Percentiles rank a stretch among this genome's conserved stretches.
These are phyloP conservation scores for Thielaviopsis euricoi DNA, from an alignment of 2,329 filamentous ascomycete genomes.

Conservation along the genomic window DNA sequence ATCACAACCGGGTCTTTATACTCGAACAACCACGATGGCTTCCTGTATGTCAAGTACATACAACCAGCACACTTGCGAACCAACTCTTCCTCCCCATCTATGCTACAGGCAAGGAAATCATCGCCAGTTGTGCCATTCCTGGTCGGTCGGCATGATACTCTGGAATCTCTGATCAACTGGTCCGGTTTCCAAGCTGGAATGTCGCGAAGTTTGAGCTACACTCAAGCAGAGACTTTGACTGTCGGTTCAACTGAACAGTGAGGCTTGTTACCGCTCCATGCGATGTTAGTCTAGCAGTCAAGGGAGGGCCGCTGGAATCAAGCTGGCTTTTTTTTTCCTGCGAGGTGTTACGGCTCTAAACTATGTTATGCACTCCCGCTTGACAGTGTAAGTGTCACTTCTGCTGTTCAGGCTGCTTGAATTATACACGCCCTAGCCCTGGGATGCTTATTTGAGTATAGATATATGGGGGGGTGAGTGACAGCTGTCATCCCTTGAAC, in stretches of 20 bases:
- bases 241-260: no score
- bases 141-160: not conserved
- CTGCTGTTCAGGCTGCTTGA: no score
- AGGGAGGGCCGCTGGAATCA: not conserved
- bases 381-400: no score
- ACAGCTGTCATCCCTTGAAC: not conserved
- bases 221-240: no score
- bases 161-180: not conserved
- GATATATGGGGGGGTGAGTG: no score
- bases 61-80: no score
- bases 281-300: not conserved
- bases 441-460: no score
- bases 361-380: not conserved
- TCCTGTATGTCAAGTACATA: not conserved
- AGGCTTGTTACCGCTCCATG: not conserved
- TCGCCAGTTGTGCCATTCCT: not conserved
- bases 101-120: not conserved
- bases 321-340: not conserved
- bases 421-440: no score
- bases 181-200: not conserved
- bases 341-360: no score
- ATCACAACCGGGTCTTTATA: conserved; percentile 2
- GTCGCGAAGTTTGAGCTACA: not conserved
- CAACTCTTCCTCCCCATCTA: not conserved
- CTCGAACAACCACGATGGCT: not conserved